These are phyloP conservation scores for Crucibulum laeve DNA, from an alignment of 768 basidiomycete genomes.

Conservation along the genomic window DNA sequence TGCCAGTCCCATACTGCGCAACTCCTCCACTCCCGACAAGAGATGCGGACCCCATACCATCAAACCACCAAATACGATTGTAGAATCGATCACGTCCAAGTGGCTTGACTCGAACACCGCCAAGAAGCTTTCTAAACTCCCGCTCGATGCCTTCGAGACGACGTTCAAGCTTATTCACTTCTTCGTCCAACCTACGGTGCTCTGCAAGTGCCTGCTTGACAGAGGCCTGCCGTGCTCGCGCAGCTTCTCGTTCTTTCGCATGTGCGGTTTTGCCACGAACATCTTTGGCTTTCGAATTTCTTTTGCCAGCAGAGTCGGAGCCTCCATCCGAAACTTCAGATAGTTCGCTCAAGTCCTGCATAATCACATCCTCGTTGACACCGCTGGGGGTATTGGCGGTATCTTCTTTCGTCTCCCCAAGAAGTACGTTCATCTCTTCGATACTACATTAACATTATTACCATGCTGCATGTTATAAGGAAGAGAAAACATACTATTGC, in stretches of 20 bases:
- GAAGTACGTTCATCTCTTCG: constrained; percentile 71
- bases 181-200: constrained; percentile 81
- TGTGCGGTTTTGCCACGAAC: constrained; percentile 54
- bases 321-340: constrained; percentile 70
- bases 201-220: constrained; percentile 81
- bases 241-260: constrained; percentile 79
- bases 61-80: constrained; percentile 98
- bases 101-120: constrained; percentile 82
- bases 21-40: constrained; percentile 75
- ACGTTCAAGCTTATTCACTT: constrained; percentile 77
- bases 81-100: constrained; percentile 91
- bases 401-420: constrained; percentile 52
- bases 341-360: constrained; percentile 67
- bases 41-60: constrained; percentile 86
- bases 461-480: constrained; percentile 1
- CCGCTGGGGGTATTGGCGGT: constrained; percentile 32
- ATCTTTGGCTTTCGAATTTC: constrained; percentile 38
- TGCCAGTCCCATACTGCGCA: constrained; percentile 81
- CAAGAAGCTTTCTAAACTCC: constrained; percentile 88
- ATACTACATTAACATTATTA: constrained; percentile 32
- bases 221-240: constrained; percentile 72
- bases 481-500: constrained; percentile 58
- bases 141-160: constrained; percentile 85
- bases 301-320: constrained; percentile 50
- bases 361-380: constrained; percentile 54